Evolutionary conservation across 1,284 basidiomycete species (phyloP).

Genomic region (Xerocomus amazonicus): DNA sequence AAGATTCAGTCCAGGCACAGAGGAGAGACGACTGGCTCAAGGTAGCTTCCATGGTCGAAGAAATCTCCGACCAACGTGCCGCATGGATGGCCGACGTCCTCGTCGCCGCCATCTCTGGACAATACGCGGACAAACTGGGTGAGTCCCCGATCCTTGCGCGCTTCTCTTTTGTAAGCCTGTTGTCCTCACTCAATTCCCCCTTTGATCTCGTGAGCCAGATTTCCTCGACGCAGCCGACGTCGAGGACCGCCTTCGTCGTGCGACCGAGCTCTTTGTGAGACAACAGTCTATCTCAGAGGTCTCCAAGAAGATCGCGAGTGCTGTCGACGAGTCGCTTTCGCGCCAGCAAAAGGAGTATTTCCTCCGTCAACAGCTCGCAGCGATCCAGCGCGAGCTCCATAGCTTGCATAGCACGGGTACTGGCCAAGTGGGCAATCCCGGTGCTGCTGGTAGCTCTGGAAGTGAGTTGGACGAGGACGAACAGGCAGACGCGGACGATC

Average conservation of each 20-base stretch:
- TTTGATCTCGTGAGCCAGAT: conserved; percentile 40
- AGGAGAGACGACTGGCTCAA: conserved; percentile 62
- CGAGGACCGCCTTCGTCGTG: conserved; percentile 57
- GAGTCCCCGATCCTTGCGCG: conserved; percentile 22
- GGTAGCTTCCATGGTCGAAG: conserved; percentile 61
- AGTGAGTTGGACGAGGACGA: conserved; percentile 69
- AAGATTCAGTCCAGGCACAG: conserved; percentile 53
- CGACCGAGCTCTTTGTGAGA: conserved; percentile 67
- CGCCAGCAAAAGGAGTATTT: conserved; percentile 83
- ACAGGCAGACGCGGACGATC: conserved; percentile 71
- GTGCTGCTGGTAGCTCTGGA: conserved; percentile 11
- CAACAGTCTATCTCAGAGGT: conserved; percentile 73
- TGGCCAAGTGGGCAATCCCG: conserved; percentile 12
- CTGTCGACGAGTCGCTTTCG: conserved; percentile 74
- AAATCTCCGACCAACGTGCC: conserved; percentile 54
- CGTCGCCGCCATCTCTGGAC: conserved; percentile 57
- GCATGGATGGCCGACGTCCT: conserved; percentile 75
- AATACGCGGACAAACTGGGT: conserved; percentile 71
- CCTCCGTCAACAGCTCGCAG: conserved; percentile 82
- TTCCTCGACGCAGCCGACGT: conserved; percentile 55
- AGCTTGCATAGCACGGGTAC: conserved; percentile 41
- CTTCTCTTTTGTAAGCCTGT: background rate
- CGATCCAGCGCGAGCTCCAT: conserved; percentile 84
- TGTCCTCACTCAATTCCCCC: background rate
- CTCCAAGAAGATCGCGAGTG: conserved; percentile 68